These are phyloP conservation scores for Dendrothele bispora DNA, from an alignment of 768 basidiomycete genomes.

Conservation along the genomic window DNA sequence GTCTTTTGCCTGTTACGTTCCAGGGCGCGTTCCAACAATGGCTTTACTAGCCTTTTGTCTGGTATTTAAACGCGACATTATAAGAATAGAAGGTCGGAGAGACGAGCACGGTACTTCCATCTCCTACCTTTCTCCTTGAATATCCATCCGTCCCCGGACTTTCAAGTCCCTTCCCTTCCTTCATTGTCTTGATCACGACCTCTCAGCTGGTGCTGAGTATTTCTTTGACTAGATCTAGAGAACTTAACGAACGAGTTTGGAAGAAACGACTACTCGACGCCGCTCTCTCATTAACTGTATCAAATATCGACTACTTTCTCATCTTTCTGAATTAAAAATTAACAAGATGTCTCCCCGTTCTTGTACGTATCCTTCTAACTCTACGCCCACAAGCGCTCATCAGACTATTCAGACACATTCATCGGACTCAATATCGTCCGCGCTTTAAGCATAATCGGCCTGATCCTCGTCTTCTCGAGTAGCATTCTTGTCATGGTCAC, in stretches of 20 bases:
- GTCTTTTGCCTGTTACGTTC: neutral
- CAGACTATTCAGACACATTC: constrained; percentile 49
- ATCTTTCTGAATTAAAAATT: constrained; percentile 3
- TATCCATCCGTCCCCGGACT: too few species aligned
- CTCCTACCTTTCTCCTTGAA: too few species aligned
- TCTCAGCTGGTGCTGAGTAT: constrained; percentile 10
- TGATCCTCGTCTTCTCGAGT: constrained; percentile 79
- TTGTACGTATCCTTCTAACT: constrained; percentile 34
- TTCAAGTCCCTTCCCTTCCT: too few species aligned
- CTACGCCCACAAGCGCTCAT: neutral
- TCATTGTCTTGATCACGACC: too few species aligned
- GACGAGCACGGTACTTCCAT: too few species aligned
- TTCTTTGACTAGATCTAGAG: neutral
- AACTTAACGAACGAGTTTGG: neutral
- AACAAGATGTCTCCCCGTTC: constrained; percentile 45
- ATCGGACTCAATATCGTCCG: constrained; percentile 81
- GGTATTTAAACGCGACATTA: too few species aligned
- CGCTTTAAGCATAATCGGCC: constrained; percentile 72
- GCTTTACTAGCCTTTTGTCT: too few species aligned
- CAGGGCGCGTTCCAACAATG: constrained; percentile 1
- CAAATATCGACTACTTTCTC: neutral
- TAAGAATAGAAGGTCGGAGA: too few species aligned
- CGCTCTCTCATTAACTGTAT: constrained; percentile 1
- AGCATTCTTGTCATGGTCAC: constrained; percentile 72
- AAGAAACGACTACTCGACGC: constrained; percentile 1